Base-by-base conservation (phyloP, 768 basidiomycete genomes). In the Calocybe indica region DNA sequence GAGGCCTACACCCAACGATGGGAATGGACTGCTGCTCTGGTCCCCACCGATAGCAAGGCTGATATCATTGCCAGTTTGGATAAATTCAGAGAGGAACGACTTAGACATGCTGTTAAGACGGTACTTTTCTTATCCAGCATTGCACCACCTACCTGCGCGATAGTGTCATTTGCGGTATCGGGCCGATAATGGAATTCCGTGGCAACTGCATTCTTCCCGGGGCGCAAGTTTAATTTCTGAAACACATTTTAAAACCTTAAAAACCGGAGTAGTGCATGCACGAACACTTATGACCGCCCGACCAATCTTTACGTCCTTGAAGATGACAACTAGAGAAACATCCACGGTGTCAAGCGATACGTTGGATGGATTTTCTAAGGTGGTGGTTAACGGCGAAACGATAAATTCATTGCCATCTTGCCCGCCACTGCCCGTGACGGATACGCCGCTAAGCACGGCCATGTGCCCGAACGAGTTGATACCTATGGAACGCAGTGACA, bases 121-220 rank as follows among this genome's bases (percentile, higher is more conserved):
- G 33, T 28, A 30, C 22, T 22, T 40, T 29, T 13, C 31, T 29
- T 13, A 6, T 43, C 2, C 36, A 41, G 13, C 28, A 45, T 31
- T 5, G 32, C 15, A 32, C 4, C 37, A 51, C 59, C 28, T 30
- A 72, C 73, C 59, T 79, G 78, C 3, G 85, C 84, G 15, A 69
- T 63, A 4, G 84, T 85, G 55, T 87, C 76, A 52, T 85, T 85
- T 7, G 80, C 74, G 60, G 85, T 61, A 7, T 71, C 70, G 1
- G 85, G 85, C 52, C 73, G 66, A 54, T 88, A 88, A 50, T 75
- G 82, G 69, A 88, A 87, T 56, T 85, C 82, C 2, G 82, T 69
- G 0, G 68, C 44, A 15, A 80, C 56, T 1, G 54, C 57, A 52
- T 86, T 83, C 38, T 67, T 57, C 38, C 83, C 84, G 3, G 85